phyloP scores from a whole-genome alignment of 202 grass and related monocot species.

The Panicum hallii region DNA sequence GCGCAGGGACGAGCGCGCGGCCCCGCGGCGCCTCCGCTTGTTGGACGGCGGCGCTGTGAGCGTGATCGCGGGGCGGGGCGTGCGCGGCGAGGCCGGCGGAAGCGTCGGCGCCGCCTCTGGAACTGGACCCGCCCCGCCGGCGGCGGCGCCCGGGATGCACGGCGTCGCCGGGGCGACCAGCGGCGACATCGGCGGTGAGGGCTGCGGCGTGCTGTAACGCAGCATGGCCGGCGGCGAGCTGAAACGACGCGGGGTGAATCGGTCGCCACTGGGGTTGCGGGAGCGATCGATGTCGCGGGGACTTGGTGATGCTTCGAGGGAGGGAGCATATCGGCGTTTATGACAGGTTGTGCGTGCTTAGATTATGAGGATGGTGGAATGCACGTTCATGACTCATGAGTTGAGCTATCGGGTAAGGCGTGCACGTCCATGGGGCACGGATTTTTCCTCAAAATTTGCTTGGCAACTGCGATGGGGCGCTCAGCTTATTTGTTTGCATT shows the following conservation, averaged over 20 bases:
- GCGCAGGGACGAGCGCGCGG: constrained; percentile 53
- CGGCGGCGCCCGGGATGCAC: constrained; percentile 37
- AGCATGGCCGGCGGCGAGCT: constrained; percentile 35
- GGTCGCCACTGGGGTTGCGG: neutral
- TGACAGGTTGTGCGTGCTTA: constrained; percentile 30
- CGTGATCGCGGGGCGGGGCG: constrained; percentile 69
- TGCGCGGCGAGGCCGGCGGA: constrained; percentile 47
- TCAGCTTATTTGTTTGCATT: no score
- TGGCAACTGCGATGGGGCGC: neutral
- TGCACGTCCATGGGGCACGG: constrained; percentile 38
- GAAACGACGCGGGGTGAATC: neutral
- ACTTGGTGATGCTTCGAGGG: constrained; percentile 13
- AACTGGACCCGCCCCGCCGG: no score
- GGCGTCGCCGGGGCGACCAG: constrained; percentile 42
- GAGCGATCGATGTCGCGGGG: neutral
- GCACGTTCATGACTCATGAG: constrained; percentile 45
- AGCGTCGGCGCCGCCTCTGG: neutral
- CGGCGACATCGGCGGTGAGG: constrained; percentile 60
- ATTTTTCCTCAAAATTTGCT: constrained; percentile 33
- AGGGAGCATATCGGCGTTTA: constrained; percentile 6
- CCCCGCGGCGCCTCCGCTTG: constrained; percentile 36
- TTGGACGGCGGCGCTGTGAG: constrained; percentile 70
- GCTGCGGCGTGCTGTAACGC: constrained; percentile 48
- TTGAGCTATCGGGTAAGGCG: neutral
- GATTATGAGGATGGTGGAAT: constrained; percentile 49